Evolutionary conservation across 2,329 filamentous ascomycete species (phyloP).

Genomic region (Colletotrichum limetticola): DNA sequence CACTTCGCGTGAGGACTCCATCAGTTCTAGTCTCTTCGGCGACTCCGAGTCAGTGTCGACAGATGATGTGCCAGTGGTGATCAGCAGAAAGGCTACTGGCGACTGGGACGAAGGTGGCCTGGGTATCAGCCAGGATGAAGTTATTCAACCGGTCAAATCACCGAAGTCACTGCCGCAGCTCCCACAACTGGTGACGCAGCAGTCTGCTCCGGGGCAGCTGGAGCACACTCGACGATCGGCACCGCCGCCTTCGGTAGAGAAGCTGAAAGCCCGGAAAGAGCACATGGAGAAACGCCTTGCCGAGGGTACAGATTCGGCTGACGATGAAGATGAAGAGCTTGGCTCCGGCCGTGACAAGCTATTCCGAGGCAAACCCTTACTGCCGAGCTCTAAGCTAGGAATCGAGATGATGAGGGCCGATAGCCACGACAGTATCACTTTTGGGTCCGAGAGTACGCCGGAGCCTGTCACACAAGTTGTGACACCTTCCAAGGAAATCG

Average conservation of each 20-base stretch:
- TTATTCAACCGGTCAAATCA: conserved; percentile 46
- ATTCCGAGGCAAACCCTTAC: conserved; percentile 63
- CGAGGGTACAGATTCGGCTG: conserved; percentile 86
- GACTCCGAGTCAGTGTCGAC: conserved; percentile 83
- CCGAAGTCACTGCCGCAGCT: conserved; percentile 62
- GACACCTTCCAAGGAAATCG: conserved; percentile 58
- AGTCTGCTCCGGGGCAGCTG: conserved; percentile 73
- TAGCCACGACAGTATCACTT: conserved; percentile 82
- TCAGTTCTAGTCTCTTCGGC: conserved; percentile 88
- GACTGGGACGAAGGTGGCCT: conserved; percentile 85
- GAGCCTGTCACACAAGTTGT: conserved; percentile 65
- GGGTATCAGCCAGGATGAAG: conserved; percentile 77
- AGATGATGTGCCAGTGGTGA: conserved; percentile 81
- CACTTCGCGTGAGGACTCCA: conserved; percentile 85
- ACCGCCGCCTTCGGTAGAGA: conserved; percentile 76
- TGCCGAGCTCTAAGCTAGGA: conserved; percentile 87
- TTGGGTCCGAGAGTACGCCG: conserved; percentile 60
- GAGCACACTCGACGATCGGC: conserved; percentile 58
- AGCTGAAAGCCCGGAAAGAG: conserved; percentile 79
- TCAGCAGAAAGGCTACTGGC: conserved; percentile 77
- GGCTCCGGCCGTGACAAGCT: conserved; percentile 63
- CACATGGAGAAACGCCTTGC: conserved; percentile 77
- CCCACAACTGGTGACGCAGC: conserved; percentile 67
- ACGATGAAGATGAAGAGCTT: conserved; percentile 94
- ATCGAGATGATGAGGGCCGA: conserved; percentile 99